Percentiles rank a stretch among this genome's conserved stretches.
phyloP scores from a whole-genome alignment of 768 basidiomycete species.

The Trametes sanguinea region DNA sequence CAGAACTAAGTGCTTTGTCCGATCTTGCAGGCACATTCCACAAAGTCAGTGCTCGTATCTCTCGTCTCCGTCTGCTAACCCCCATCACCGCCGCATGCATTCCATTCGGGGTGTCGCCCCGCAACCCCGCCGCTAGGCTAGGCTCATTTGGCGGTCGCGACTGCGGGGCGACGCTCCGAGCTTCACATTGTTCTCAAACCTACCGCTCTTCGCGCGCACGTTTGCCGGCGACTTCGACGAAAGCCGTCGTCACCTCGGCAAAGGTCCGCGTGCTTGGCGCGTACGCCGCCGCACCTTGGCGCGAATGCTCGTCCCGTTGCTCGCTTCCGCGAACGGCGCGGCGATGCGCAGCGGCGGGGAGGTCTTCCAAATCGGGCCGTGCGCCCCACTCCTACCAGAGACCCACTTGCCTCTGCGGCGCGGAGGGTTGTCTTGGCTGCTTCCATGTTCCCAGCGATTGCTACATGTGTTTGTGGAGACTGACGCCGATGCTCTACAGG shows the following conservation, averaged over 20 bases:
- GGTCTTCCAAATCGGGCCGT: background rate
- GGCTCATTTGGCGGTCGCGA: too few species aligned
- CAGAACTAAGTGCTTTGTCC: conserved; percentile 6
- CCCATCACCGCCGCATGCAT: conserved; percentile 14
- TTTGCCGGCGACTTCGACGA: background rate
- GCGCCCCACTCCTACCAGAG: background rate
- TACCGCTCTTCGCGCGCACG: conserved; percentile 3
- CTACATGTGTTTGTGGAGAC: conserved; percentile 2
- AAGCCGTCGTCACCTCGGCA: background rate
- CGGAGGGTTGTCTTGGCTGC: background rate
- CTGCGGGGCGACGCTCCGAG: background rate
- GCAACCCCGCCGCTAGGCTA: too few species aligned
- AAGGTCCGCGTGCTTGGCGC: conserved; percentile 3
- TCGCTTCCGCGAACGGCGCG: background rate
- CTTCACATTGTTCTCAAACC: background rate
- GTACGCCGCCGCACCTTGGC: conserved; percentile 1
- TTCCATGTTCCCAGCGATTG: background rate
- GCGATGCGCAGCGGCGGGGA: conserved; percentile 2
- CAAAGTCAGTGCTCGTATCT: conserved; percentile 49
- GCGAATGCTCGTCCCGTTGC: background rate
- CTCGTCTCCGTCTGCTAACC: background rate
- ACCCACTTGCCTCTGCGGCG: background rate
- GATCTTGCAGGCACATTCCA: conserved; percentile 71
- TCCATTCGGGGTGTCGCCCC: background rate
- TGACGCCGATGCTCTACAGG: conserved; percentile 43